A percentile compares a stretch with the other conserved stretches of the same genome.
Conservation (phyloP, 2,329 filamentous ascomycete species). For the Microsporum canis region DNA sequence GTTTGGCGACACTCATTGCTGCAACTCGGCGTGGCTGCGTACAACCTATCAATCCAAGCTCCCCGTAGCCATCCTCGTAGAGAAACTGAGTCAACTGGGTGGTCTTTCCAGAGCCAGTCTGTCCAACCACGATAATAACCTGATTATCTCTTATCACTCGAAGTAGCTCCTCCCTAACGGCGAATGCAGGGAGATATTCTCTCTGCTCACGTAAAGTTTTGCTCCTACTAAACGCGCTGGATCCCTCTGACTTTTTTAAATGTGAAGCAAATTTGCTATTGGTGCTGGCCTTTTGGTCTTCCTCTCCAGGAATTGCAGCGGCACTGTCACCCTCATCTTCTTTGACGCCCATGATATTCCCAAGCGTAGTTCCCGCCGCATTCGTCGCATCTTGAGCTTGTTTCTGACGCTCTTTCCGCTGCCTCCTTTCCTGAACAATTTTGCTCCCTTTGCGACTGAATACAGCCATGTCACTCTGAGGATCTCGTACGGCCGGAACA, state of each 20-base stretch:
- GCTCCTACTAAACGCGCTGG: constrained; percentile 84
- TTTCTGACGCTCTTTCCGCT: constrained; percentile 84
- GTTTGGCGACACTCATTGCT: constrained; percentile 97
- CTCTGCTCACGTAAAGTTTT: constrained; percentile 85
- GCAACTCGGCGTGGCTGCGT: constrained; percentile 94
- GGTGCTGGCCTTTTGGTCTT: constrained; percentile 49
- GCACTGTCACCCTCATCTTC: constrained; percentile 84
- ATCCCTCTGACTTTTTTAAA: constrained; percentile 74
- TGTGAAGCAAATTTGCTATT: constrained; percentile 78
- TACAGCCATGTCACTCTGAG: constrained; percentile 97
- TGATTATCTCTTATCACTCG: constrained; percentile 93
- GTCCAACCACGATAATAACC: constrained; percentile 90
- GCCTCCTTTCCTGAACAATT: constrained; percentile 80
- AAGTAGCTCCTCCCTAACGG: constrained; percentile 83
- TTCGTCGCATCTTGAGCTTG: constrained; percentile 94
- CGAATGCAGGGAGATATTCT: constrained; percentile 89
- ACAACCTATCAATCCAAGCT: constrained; percentile 81
- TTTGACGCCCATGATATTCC: constrained; percentile 91
- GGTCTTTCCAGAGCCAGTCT: constrained; percentile 95
- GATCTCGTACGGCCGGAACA: constrained; percentile 80
- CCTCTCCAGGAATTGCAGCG: constrained; percentile 61
- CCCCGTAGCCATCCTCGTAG: constrained; percentile 87
- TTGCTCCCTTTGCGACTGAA: constrained; percentile 92
- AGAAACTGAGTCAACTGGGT: constrained; percentile 95
- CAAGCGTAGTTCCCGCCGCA: constrained; percentile 78